These are phyloP conservation scores for Fomitopsis palustris DNA, from an alignment of 1,284 basidiomycete genomes.

Conservation along the genomic window DNA sequence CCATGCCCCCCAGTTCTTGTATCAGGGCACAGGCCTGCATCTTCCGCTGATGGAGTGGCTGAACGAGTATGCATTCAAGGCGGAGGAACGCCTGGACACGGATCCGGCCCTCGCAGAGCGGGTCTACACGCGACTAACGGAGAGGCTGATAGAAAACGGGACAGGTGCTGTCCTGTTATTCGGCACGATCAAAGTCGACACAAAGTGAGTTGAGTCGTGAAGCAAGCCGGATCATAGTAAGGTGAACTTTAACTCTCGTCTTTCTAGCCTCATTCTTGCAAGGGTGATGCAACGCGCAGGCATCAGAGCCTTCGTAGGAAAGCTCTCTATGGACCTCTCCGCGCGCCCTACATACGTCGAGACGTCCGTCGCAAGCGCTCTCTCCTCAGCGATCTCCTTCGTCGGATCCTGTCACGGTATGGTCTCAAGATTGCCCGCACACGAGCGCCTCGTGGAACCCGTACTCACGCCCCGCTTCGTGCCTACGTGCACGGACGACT, in stretches of 20 bases:
- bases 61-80: slow-evolving; percentile 71
- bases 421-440: slow-evolving; percentile 36
- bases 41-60: slow-evolving; percentile 84
- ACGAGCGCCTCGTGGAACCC: slow-evolving; percentile 51
- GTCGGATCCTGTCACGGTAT: slow-evolving; percentile 45
- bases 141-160: slow-evolving; percentile 63
- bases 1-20: slow-evolving; percentile 84
- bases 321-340: slow-evolving; percentile 82
- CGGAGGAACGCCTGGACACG: slow-evolving; percentile 71
- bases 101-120: slow-evolving; percentile 54
- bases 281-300: slow-evolving; percentile 68
- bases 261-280: slow-evolving; percentile 56
- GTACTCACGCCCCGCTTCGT: slow-evolving; percentile 79
- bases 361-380: slow-evolving; percentile 44
- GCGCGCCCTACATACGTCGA: slow-evolving; percentile 73
- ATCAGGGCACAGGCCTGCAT: slow-evolving; percentile 81
- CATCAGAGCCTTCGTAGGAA: slow-evolving; percentile 76
- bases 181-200: slow-evolving; percentile 75
- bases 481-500: slow-evolving; percentile 69
- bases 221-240: not conserved
- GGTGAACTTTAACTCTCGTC: not conserved
- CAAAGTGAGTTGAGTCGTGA: slow-evolving; percentile 53
- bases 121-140: slow-evolving; percentile 66
- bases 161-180: slow-evolving; percentile 77
- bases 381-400: slow-evolving; percentile 53